These are phyloP conservation scores for Penicillium herquei DNA, from an alignment of 495 filamentous ascomycete species.

Conservation along the genomic window DNA sequence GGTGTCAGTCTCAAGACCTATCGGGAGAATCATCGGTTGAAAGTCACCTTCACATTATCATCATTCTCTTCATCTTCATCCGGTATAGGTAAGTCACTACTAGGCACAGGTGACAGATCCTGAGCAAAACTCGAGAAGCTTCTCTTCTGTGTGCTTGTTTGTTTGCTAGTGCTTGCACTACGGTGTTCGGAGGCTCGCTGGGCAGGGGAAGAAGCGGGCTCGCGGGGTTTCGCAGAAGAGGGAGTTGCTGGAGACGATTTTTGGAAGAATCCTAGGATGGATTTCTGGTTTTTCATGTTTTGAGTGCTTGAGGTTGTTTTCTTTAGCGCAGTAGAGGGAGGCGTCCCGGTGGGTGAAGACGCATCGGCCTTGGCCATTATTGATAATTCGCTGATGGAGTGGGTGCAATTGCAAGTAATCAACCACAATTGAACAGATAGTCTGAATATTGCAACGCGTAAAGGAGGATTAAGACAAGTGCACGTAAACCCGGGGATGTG, in stretches of 20 bases:
- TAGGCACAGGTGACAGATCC: conserved; percentile 72
- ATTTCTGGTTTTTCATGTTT: conserved; percentile 70
- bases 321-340: conserved; percentile 39
- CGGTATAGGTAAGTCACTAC: conserved; percentile 61
- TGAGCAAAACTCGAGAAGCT: conserved; percentile 44
- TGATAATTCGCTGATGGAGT: conserved; percentile 3
- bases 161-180: conserved; percentile 23
- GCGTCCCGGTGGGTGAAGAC: conserved; percentile 43
- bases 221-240: conserved; percentile 28
- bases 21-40: conserved; percentile 7
- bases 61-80: conserved; percentile 37
- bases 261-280: conserved; percentile 83
- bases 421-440: too few species aligned
- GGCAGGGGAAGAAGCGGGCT: conserved; percentile 42
- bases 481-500: neutral
- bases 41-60: conserved; percentile 22
- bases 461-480: neutral
- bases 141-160: conserved; percentile 22
- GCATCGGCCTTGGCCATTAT: conserved; percentile 39
- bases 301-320: conserved; percentile 46
- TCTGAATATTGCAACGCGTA: too few species aligned
- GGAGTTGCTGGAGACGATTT: conserved; percentile 56
- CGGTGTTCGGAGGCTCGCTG: conserved; percentile 40
- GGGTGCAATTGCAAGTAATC: too few species aligned
- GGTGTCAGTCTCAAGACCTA: neutral